A percentile compares a stretch with the other conserved stretches of the same genome.
phyloP scores from a whole-genome alignment of 129 eudicot species.

The Helianthus annuus region DNA sequence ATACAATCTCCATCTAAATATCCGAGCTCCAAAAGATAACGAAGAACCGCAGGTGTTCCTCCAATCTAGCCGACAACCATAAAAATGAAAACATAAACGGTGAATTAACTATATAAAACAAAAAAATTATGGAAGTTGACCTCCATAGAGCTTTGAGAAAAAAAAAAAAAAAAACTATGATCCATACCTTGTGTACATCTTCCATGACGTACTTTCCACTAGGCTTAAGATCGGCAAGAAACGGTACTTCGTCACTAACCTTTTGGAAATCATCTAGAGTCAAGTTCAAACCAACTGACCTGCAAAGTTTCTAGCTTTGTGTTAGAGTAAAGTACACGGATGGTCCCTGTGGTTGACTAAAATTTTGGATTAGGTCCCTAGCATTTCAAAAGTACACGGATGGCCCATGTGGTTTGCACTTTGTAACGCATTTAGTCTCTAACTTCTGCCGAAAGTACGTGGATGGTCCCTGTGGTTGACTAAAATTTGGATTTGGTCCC shows the following conservation, averaged over 20 bases:
- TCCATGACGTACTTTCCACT: slow-evolving; percentile 99
- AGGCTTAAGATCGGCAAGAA: slow-evolving; percentile 99
- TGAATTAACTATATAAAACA: slow-evolving; percentile 3
- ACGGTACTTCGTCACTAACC: slow-evolving; percentile 85
- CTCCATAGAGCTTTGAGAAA: not conserved
- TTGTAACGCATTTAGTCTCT: no score
- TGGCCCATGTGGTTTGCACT: no score
- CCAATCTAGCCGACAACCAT: slow-evolving; percentile 62
- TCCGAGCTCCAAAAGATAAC: slow-evolving; percentile 81
- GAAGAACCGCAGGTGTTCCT: slow-evolving; percentile 95
- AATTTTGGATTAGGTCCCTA: no score
- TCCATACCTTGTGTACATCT: slow-evolving; percentile 84
- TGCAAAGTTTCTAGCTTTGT: slow-evolving; percentile 35
- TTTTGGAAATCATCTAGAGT: slow-evolving; percentile 94
- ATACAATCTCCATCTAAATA: slow-evolving; percentile 92
- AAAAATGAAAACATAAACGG: not conserved
- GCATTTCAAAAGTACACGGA: no score
- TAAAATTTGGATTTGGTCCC: no score
- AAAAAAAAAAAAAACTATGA: not conserved
- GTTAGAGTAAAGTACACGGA: not conserved
- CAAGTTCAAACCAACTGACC: slow-evolving; percentile 87
- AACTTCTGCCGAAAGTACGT: no score
- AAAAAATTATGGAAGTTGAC: not conserved
- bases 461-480: no score
- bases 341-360: no score